A percentile compares a stretch with the other conserved stretches of the same genome.
These are phyloP conservation scores for Narthecium ossifragum DNA, from an alignment of 106 monocot species.

Conservation along the genomic window DNA sequence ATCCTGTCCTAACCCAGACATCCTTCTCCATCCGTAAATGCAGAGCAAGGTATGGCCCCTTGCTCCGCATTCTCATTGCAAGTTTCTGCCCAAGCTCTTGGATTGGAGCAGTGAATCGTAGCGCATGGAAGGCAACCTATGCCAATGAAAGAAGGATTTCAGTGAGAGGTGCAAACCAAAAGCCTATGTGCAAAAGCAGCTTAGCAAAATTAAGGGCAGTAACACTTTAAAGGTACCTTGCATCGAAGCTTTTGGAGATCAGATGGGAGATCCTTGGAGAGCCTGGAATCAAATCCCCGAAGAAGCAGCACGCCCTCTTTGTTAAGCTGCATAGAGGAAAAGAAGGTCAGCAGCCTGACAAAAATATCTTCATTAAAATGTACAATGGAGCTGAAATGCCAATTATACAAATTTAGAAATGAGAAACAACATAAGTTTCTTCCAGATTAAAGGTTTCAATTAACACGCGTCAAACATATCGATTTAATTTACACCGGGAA, in stretches of 20 bases:
- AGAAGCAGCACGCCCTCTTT: conserved; percentile 82
- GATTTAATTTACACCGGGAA: no score
- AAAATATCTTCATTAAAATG: no score
- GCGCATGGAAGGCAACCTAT: conserved; percentile 81
- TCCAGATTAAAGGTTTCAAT: no score
- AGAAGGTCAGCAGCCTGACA: no score
- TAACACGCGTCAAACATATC: no score
- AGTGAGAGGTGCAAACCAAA: no score
- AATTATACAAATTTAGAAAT: no score
- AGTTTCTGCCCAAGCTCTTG: conserved; percentile 55
- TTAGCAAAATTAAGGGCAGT: no score
- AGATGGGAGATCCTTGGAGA: conserved; percentile 78
- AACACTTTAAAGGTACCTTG: conserved; percentile 46
- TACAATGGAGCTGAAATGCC: no score
- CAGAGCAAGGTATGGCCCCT: conserved; percentile 78
- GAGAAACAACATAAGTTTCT: no score
- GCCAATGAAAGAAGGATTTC: no score
- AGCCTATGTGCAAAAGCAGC: no score
- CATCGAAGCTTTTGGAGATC: conserved; percentile 94
- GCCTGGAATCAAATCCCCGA: conserved; percentile 80
- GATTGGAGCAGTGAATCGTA: conserved; percentile 64
- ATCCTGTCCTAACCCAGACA: conserved; percentile 89
- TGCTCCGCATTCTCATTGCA: conserved; percentile 66
- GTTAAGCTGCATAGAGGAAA: conserved; percentile 66
- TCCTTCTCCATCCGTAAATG: conserved; percentile 91